These are phyloP conservation scores for Xylaria sp. DNA, from an alignment of 2,329 filamentous ascomycete genomes.

Conservation along the genomic window DNA sequence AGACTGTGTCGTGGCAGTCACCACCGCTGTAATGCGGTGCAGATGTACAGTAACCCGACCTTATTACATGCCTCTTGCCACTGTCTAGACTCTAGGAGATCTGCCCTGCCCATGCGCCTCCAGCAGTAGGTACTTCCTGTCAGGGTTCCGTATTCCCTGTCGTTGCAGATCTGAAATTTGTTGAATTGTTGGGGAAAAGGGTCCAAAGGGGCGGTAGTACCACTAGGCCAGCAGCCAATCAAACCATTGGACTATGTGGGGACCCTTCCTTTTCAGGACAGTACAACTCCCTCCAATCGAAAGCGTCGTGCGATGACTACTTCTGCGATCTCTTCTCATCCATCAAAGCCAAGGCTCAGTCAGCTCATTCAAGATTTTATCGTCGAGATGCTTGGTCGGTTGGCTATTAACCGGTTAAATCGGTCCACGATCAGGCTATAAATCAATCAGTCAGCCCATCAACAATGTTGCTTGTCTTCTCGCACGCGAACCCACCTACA, in stretches of 20 bases:
- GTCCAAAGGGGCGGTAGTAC: constrained; percentile 42
- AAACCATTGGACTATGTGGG: constrained; percentile 22
- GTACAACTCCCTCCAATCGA: constrained; percentile 15
- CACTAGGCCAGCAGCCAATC: constrained; percentile 42
- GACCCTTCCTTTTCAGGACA: constrained; percentile 43
- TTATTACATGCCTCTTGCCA: neutral
- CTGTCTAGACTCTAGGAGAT: constrained; percentile 14
- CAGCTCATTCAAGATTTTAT: constrained; percentile 20
- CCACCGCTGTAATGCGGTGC: neutral
- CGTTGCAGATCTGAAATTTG: constrained; percentile 47
- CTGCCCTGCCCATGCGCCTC: neutral
- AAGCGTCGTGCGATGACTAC: constrained; percentile 15
- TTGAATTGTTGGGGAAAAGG: constrained; percentile 51
- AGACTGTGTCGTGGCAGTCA: neutral
- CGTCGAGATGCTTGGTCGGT: neutral
- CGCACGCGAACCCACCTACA: neutral
- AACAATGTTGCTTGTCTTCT: neutral
- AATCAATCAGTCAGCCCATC: neutral
- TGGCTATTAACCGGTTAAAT: constrained; percentile 7
- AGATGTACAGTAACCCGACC: neutral
- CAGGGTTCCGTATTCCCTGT: constrained; percentile 27
- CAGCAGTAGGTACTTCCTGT: neutral
- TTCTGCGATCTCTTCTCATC: neutral
- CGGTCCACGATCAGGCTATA: constrained; percentile 13
- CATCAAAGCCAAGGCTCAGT: neutral